Base-by-base conservation (phyloP, 2,329 filamentous ascomycete genomes). In the Fusarium tanahbumbuense region DNA sequence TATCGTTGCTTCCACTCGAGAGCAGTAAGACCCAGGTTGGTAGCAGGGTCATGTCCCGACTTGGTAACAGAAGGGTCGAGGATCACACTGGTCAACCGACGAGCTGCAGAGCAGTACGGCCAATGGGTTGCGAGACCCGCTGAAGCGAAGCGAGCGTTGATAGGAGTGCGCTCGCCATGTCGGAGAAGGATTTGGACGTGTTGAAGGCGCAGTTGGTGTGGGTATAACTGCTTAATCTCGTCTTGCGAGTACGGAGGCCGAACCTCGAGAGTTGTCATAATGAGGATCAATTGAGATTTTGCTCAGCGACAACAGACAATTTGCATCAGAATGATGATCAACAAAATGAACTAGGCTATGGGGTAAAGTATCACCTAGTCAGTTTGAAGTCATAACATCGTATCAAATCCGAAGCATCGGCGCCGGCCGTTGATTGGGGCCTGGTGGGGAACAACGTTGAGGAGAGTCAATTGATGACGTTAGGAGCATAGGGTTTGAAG, bases 111-210 rank as follows among this genome's bases (percentile, higher is more conserved):
- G 82, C 96, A 99, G 81, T 98, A 98, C 3, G 96, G 93, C 96
- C 96, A 99, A 81, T 89, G 90, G 52, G 86, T 78, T 45, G 82
- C 78, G n/a, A 91, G 84, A 13, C 89, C 89, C 49, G 88, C 87
- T 82, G 95, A 96, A 77, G 92, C 88, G 79, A 99, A 98, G 41
- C 96, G 91, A n/a, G 92, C 87, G 61, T 89, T 92, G 28, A 98
- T 92, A 28, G 95, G 95, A 10, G 91, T 95, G 61, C 95, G 91
- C 83, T 91, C 88, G 81, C 92, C 92, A 81, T 94, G 92, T 61
- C 92, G 90, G 75, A 94, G 87, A 68, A 94, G 87, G 74, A 98
- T 86, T 83, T 99, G 96, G 52, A 98, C 96, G 64, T 96, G 89
- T 78, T 96, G 92, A 37, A 99, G 88, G 78, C 95, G 87, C 63